Percentiles rank a stretch among this genome's conserved stretches.
Evolutionary conservation across 2,329 filamentous ascomycete species (phyloP).

Genomic region (Aspergillus flavus): DNA sequence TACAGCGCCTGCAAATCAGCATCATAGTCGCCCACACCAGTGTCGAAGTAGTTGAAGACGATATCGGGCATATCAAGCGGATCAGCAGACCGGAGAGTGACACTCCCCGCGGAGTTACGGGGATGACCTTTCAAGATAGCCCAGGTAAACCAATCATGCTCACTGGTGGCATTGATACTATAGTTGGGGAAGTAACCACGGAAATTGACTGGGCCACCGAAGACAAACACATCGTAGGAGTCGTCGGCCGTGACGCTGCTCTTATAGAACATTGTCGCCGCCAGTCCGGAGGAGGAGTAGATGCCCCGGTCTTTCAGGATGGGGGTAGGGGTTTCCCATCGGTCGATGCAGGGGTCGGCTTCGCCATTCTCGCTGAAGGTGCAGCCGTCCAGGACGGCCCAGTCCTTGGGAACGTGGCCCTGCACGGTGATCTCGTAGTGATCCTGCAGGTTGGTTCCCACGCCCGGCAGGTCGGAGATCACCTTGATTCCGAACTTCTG

Average conservation of each 20-base stretch:
- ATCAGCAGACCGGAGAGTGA: constrained; percentile 62
- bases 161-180: constrained; percentile 45
- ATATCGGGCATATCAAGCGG: constrained; percentile 67
- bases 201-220: constrained; percentile 58
- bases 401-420: constrained; percentile 45
- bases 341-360: constrained; percentile 47
- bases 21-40: constrained; percentile 47
- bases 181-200: constrained; percentile 54
- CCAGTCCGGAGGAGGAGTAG: constrained; percentile 56
- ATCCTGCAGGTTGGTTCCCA: constrained; percentile 67
- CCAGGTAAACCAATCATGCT: constrained; percentile 50
- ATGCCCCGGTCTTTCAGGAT: constrained; percentile 41
- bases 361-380: constrained; percentile 29
- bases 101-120: constrained; percentile 63
- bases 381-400: constrained; percentile 35
- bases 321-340: constrained; percentile 40
- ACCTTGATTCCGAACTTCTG: constrained; percentile 56
- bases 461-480: constrained; percentile 60
- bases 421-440: constrained; percentile 43
- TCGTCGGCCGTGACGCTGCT: constrained; percentile 42
- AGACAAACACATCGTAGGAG: constrained; percentile 58
- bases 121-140: constrained; percentile 62
- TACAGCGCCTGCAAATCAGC: constrained; percentile 55
- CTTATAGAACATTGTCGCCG: constrained; percentile 50
- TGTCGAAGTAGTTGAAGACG: constrained; percentile 60